phyloP scores from a whole-genome alignment of 2,329 filamentous ascomycete species.

The Parastagonospora nodorum region DNA sequence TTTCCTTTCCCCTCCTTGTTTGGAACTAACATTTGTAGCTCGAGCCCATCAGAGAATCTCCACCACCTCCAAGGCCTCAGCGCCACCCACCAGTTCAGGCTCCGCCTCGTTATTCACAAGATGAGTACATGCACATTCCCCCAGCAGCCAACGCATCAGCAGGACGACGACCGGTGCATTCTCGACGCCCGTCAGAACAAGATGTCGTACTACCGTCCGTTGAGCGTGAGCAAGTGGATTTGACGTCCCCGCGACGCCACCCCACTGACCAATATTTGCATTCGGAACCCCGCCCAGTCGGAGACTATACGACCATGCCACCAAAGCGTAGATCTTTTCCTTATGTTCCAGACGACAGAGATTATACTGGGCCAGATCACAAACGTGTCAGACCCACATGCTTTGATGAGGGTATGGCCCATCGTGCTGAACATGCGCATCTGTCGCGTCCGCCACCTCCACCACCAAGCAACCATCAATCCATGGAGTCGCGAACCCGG shows the following conservation, averaged over 20 bases:
- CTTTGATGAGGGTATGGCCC: slow-evolving; percentile 9
- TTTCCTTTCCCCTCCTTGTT: slow-evolving; percentile 2
- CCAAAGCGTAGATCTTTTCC: slow-evolving; percentile 26
- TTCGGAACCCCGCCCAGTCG: slow-evolving; percentile 9
- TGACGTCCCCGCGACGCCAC: slow-evolving; percentile 20
- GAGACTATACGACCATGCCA: slow-evolving; percentile 12
- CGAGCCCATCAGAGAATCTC: slow-evolving; percentile 29
- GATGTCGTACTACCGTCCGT: slow-evolving; percentile 42
- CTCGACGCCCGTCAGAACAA: slow-evolving; percentile 34
- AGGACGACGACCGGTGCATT: slow-evolving; percentile 17
- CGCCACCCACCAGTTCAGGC: slow-evolving; percentile 16
- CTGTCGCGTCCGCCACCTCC: slow-evolving; percentile 1
- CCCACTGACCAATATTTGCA: slow-evolving; percentile 6
- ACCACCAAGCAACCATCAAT: slow-evolving; percentile 7
- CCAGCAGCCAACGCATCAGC: slow-evolving; percentile 14
- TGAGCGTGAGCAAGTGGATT: slow-evolving; percentile 33
- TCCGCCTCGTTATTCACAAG: slow-evolving; percentile 14
- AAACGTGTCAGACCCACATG: slow-evolving; percentile 22
- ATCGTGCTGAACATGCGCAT: not conserved
- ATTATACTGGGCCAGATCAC: slow-evolving; percentile 7
- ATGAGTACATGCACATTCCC: slow-evolving; percentile 15
- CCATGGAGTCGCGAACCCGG: slow-evolving; percentile 13
- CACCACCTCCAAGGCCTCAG: slow-evolving; percentile 15
- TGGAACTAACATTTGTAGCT: slow-evolving; percentile 36
- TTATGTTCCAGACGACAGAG: slow-evolving; percentile 10